Evolutionary conservation across 2,329 filamentous ascomycete species (phyloP), one percentile per base, ranked within the genome.

Genomic region (Monosporascus sp.): DNA sequence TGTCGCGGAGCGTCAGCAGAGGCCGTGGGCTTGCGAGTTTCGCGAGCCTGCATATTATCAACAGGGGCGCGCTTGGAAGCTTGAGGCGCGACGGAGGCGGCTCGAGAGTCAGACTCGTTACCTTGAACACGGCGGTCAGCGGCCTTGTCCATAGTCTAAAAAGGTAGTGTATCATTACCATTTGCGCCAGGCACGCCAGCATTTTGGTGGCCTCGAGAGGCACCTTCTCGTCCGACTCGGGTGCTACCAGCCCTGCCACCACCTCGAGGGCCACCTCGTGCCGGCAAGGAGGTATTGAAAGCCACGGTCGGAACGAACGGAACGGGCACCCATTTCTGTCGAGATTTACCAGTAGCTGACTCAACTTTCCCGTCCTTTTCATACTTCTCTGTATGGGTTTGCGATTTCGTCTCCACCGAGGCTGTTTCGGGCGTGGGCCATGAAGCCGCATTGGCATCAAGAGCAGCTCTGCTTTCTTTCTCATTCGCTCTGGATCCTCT

Each of bases 401-500:
- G 91, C 64, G 86, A 85, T 72, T 89, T 89, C 56, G 88, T 82
- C 61, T 94, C 90, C 48, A 86, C 84, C 50, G 86, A 83, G 2
- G 85, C 87, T 48, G 79, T 85, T 61, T 96, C 90, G 0, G 91
- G 91, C 3, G 93, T 97, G 17, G 94, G 94, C 94, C 94, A 99
- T 20, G 85, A 85, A 50, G 83, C 76, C 48, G 89, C 80, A 69
- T 97, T 92, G 54, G 82, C 57, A 24, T 70, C 72, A 15, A 62
- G 51, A 14, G 59, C 27, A 8, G 47, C 47, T 39, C 68, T 71
- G 2, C 70, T 68, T 14, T 75, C 74, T 57, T 73, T 79, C 20
- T 80, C 78, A 3, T 66, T 62, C 18, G 64, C 57, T 54, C 78
- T 74, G 51, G 70, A 71, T 8, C 78, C 79, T 47, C 80, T 74